phyloP scores from a whole-genome alignment of 345 rosid genomes.

The Euphorbia tirucalli region DNA sequence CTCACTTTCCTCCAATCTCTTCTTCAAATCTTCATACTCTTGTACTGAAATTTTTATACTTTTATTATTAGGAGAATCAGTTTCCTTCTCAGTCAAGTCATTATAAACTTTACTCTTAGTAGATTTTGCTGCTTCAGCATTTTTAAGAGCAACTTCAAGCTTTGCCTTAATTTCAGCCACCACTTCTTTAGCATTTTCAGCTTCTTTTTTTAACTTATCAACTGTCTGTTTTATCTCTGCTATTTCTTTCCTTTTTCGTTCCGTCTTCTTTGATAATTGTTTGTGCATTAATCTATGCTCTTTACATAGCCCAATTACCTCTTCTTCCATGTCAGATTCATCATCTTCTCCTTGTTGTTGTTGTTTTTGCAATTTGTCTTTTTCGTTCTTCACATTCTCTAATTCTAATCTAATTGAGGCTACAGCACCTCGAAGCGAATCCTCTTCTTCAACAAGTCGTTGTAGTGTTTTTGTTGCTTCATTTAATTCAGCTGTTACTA shows the following conservation, averaged over 20 bases:
- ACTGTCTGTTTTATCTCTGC: slow-evolving; percentile 41
- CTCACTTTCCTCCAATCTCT: slow-evolving; percentile 50
- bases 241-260: slow-evolving; percentile 49
- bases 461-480: slow-evolving; percentile 69
- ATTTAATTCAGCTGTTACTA: slow-evolving; percentile 57
- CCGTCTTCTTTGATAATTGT: slow-evolving; percentile 46
- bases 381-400: slow-evolving; percentile 49
- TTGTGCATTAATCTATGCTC: slow-evolving; percentile 22
- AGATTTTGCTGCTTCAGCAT: slow-evolving; percentile 53
- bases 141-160: slow-evolving; percentile 40
- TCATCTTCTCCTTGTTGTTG: slow-evolving; percentile 9
- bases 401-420: slow-evolving; percentile 45
- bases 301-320: background rate
- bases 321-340: background rate
- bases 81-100: slow-evolving; percentile 44
- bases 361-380: slow-evolving; percentile 35
- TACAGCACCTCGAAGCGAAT: slow-evolving; percentile 44
- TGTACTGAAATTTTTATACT: slow-evolving; percentile 51
- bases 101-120: slow-evolving; percentile 51
- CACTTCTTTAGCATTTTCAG: slow-evolving; percentile 35
- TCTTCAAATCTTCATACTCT: slow-evolving; percentile 52
- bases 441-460: slow-evolving; percentile 59
- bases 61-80: slow-evolving; percentile 16
- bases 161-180: slow-evolving; percentile 46
- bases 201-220: slow-evolving; percentile 44